Evolutionary conservation across 1,284 basidiomycete genomes (phyloP).

Genomic region (Naganishia liquefaciens): DNA sequence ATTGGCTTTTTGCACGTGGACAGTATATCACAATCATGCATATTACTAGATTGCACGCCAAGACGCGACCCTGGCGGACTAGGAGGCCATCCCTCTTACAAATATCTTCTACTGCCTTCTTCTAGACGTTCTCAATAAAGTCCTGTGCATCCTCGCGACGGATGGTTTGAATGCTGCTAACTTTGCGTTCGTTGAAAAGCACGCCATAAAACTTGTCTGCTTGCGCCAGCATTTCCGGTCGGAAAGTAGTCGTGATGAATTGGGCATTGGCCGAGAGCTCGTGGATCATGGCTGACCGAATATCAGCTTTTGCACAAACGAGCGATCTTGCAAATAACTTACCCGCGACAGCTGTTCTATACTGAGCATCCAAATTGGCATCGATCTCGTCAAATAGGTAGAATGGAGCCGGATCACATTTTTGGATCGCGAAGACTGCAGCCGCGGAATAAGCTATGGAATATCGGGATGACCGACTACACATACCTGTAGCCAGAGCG

Average conservation of each 20-base stretch:
- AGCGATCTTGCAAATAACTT: slow-evolving; percentile 44
- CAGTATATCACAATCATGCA: too few relatives aligned
- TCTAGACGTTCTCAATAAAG: slow-evolving; percentile 43
- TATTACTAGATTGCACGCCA: too few relatives aligned
- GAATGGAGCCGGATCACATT: slow-evolving; percentile 98
- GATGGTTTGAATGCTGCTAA: slow-evolving; percentile 61
- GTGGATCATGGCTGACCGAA: slow-evolving; percentile 80
- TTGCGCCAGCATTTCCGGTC: slow-evolving; percentile 91
- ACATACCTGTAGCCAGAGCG: slow-evolving; percentile 88
- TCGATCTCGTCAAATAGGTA: slow-evolving; percentile 99
- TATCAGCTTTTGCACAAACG: neutral
- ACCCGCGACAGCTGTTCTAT: slow-evolving; percentile 94
- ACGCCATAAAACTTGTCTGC: slow-evolving; percentile 99
- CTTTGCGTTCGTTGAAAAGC: slow-evolving; percentile 93
- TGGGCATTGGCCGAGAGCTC: slow-evolving; percentile 82
- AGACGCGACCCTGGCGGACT: too few relatives aligned
- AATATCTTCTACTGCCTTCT: neutral
- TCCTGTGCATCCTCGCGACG: slow-evolving; percentile 49
- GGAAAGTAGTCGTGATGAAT: slow-evolving; percentile 98
- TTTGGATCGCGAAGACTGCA: slow-evolving; percentile 95
- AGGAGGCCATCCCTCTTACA: neutral
- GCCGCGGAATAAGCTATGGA: slow-evolving; percentile 5
- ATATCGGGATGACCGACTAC: too few relatives aligned
- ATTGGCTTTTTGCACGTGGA: too few relatives aligned
- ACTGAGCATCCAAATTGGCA: slow-evolving; percentile 96